phyloP scores from a whole-genome alignment of 371 early-diverging fungal genomes.

The Mucor velutinosus region DNA sequence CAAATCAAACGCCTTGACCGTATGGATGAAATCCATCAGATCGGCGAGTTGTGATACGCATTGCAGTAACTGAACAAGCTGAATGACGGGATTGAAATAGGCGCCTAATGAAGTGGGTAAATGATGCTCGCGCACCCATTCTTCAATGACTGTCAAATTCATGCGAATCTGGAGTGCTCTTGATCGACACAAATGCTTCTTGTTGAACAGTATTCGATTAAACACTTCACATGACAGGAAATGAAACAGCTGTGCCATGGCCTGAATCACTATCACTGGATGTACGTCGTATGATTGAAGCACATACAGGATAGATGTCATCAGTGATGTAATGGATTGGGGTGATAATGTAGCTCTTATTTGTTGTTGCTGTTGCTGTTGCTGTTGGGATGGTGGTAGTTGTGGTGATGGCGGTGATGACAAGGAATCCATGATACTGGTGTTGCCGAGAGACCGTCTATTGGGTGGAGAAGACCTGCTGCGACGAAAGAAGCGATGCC shows the following conservation, averaged over 20 bases:
- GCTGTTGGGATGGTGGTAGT: not conserved
- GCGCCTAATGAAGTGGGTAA: slow-evolving; percentile 39
- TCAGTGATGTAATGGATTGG: slow-evolving; percentile 59
- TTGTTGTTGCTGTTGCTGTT: slow-evolving; percentile 10
- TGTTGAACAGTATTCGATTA: slow-evolving; percentile 77
- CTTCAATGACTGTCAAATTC: slow-evolving; percentile 79
- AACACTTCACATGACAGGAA: slow-evolving; percentile 77
- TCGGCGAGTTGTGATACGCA: slow-evolving; percentile 72
- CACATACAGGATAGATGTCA: slow-evolving; percentile 62
- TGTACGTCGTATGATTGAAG: slow-evolving; percentile 69
- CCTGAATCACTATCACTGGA: slow-evolving; percentile 69
- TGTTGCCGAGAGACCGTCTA: not conserved
- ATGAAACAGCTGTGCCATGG: slow-evolving; percentile 74
- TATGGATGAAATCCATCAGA: slow-evolving; percentile 72
- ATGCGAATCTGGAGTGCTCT: slow-evolving; percentile 85
- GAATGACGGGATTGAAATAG: slow-evolving; percentile 69
- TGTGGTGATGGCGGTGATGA: not conserved
- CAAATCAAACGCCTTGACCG: slow-evolving; percentile 63
- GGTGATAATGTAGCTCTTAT: slow-evolving; percentile 46
- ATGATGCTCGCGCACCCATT: slow-evolving; percentile 76
- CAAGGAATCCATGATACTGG: not conserved
- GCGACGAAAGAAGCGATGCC: slow-evolving; percentile 41
- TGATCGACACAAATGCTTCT: slow-evolving; percentile 75
- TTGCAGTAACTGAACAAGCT: slow-evolving; percentile 82
- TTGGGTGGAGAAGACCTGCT: slow-evolving; percentile 1